phyloP scores from a whole-genome alignment of 2,329 filamentous ascomycete species.

The Beauveria varroae region DNA sequence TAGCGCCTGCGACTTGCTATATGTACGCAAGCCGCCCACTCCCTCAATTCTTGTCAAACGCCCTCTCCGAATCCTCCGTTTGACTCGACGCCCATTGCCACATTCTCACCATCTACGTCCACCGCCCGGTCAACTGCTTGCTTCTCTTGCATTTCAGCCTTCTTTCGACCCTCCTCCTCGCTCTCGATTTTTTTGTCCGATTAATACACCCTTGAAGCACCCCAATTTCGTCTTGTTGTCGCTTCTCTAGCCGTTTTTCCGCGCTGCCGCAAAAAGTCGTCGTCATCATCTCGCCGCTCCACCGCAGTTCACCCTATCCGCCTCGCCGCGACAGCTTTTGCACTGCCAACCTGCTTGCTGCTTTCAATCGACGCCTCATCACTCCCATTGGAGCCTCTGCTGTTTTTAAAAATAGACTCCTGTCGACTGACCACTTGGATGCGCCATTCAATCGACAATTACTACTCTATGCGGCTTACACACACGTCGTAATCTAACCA shows the following conservation, averaged over 20 bases:
- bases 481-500: constrained; percentile 1
- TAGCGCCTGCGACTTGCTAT: not conserved
- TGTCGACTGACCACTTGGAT: not conserved
- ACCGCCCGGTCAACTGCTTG: not conserved
- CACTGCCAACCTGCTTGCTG: not conserved
- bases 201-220: not conserved
- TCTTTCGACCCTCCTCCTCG: not conserved
- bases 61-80: not conserved
- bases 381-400: not conserved
- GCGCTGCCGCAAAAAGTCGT: constrained; percentile 7
- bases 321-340: constrained; percentile 7
- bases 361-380: constrained; percentile 2
- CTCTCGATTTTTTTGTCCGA: not conserved
- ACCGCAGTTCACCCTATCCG: not conserved
- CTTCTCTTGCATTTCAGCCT: not conserved
- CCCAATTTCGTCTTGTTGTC: not conserved
- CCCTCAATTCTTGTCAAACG: not conserved
- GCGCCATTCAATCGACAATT: not conserved
- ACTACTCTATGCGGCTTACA: constrained; percentile 6
- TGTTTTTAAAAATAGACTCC: not conserved
- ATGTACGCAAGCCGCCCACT: constrained; percentile 1
- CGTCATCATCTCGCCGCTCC: constrained; percentile 9
- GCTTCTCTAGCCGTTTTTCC: not conserved
- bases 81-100: not conserved
- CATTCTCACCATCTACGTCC: not conserved